Conservation (phyloP, 1,284 basidiomycete genomes). For the Ustilago curta region DNA sequence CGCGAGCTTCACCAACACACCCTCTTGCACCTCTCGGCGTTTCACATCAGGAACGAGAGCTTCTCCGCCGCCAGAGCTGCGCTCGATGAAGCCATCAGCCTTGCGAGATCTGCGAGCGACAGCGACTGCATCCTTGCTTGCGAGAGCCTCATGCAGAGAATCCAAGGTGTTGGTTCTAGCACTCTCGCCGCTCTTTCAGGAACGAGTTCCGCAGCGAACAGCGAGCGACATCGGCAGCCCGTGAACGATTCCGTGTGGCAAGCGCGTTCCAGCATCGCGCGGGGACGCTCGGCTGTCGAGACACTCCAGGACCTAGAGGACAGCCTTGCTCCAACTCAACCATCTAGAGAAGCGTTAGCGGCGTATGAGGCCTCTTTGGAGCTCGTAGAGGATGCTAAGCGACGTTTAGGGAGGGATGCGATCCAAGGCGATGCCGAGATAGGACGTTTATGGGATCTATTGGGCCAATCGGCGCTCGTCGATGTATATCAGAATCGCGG, state of each 20-base stretch:
- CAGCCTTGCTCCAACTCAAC: conserved; percentile 15
- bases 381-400: conserved; percentile 42
- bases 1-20: conserved; percentile 55
- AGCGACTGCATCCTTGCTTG: conserved; percentile 47
- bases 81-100: conserved; percentile 46
- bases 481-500: conserved; percentile 29
- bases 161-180: conserved; percentile 38
- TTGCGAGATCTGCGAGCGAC: conserved; percentile 47
- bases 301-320: conserved; percentile 30
- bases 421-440: conserved; percentile 14
- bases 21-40: conserved; percentile 40
- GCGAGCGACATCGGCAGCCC: background rate
- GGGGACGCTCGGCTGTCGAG: conserved; percentile 29
- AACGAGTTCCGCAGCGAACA: background rate
- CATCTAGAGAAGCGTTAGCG: conserved; percentile 20
- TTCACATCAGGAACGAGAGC: conserved; percentile 39
- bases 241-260: conserved; percentile 32
- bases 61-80: conserved; percentile 41
- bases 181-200: conserved; percentile 14
- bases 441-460: conserved; percentile 25
- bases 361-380: conserved; percentile 34
- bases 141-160: conserved; percentile 39
- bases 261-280: conserved; percentile 20
- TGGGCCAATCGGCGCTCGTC: conserved; percentile 28
- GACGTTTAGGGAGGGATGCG: conserved; percentile 28